These are phyloP conservation scores for Chenopodium suecicum DNA, from an alignment of 148 eudicot genomes.

Conservation along the genomic window DNA sequence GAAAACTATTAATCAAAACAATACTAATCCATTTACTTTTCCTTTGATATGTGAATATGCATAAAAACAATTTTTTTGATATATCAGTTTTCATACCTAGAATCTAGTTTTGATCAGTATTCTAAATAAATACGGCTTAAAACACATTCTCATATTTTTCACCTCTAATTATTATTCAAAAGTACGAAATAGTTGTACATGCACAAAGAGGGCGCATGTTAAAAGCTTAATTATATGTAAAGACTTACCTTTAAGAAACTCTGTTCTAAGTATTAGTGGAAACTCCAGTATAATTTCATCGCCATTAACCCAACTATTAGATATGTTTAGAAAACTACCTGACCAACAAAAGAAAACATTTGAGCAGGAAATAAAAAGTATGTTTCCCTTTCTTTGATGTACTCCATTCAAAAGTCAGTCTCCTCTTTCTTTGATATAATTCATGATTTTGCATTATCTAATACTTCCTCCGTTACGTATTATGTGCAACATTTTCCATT, in stretches of 20 bases:
- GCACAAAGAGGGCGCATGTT: background rate
- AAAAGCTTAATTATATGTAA: background rate
- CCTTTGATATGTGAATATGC: background rate
- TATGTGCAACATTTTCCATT: no score
- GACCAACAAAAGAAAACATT: slow-evolving; percentile 13
- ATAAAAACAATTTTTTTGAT: background rate
- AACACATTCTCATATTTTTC: background rate
- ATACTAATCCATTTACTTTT: background rate
- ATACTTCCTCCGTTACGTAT: no score
- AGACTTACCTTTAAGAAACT: slow-evolving; percentile 63
- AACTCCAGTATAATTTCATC: slow-evolving; percentile 59
- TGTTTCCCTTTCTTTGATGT: background rate
- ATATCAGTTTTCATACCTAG: no score
- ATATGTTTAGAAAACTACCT: slow-evolving; percentile 70
- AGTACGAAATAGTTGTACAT: background rate
- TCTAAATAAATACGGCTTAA: no score
- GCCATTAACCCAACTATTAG: slow-evolving; percentile 57
- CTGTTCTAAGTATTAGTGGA: slow-evolving; percentile 57
- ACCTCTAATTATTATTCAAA: background rate
- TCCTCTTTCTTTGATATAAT: background rate
- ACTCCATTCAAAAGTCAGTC: background rate
- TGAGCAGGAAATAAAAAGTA: background rate
- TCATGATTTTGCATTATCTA: background rate
- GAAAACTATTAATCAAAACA: background rate
- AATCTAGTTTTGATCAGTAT: no score